A percentile compares a stretch with the other conserved stretches of the same genome.
These are phyloP conservation scores for Neocallimastix lanati DNA, from an alignment of 192 early-diverging fungal genomes.

Conservation along the genomic window DNA sequence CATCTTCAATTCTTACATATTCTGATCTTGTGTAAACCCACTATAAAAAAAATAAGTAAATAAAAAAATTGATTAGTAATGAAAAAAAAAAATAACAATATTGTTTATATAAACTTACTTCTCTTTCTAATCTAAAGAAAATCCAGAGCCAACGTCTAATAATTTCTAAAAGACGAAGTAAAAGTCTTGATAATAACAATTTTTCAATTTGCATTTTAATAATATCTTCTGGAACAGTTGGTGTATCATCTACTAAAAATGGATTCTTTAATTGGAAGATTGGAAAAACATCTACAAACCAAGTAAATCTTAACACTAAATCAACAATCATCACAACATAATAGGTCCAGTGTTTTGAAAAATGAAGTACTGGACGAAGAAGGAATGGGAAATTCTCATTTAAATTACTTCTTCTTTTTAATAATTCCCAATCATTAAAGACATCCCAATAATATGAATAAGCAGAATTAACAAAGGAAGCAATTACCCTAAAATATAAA, in stretches of 20 bases:
- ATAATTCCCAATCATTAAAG: constrained; percentile 72
- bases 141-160: constrained; percentile 85
- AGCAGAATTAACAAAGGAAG: constrained; percentile 67
- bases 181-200: constrained; percentile 51
- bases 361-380: constrained; percentile 47
- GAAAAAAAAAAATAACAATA: not conserved
- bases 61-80: not conserved
- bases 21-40: not conserved
- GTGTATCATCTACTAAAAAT: not conserved
- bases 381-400: constrained; percentile 11
- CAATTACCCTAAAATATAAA: constrained; percentile 19
- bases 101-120: constrained; percentile 3
- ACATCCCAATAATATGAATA: constrained; percentile 96
- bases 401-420: constrained; percentile 1
- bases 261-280: constrained; percentile 10
- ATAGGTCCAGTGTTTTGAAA: constrained; percentile 43
- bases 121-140: constrained; percentile 73
- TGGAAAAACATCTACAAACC: constrained; percentile 50
- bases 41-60: not conserved
- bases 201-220: constrained; percentile 30
- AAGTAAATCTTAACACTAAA: constrained; percentile 63
- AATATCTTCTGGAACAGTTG: not conserved
- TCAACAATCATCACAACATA: constrained; percentile 62
- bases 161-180: constrained; percentile 66
- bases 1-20: not conserved